These are phyloP conservation scores for Quillaja saponaria DNA, from an alignment of 306 rosid species.

Conservation along the genomic window DNA sequence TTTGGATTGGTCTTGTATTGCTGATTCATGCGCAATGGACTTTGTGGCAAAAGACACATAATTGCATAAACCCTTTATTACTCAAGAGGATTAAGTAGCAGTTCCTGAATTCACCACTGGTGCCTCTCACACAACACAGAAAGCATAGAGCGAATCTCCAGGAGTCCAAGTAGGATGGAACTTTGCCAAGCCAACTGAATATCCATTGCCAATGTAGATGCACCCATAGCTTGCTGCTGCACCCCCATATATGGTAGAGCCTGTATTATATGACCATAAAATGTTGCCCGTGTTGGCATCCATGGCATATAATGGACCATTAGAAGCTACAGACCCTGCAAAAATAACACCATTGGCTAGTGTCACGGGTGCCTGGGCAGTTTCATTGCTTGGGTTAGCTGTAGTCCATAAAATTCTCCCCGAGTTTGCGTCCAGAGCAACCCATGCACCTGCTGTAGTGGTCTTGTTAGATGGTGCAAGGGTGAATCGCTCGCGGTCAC, in stretches of 20 bases:
- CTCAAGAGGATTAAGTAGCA: too few species aligned
- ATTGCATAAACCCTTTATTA: too few species aligned
- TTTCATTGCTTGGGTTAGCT: constrained; percentile 32
- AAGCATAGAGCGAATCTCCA: constrained; percentile 58
- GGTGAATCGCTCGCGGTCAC: constrained; percentile 42
- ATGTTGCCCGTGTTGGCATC: constrained; percentile 42
- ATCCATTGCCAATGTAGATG: constrained; percentile 61
- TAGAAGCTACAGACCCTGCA: constrained; percentile 39
- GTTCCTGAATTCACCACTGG: too few species aligned
- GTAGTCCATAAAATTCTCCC: constrained; percentile 59
- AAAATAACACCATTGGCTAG: constrained; percentile 60
- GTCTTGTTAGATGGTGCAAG: constrained; percentile 43
- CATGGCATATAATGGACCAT: constrained; percentile 51
- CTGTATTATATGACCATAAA: constrained; percentile 48
- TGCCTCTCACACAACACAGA: too few species aligned
- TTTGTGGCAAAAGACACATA: too few species aligned
- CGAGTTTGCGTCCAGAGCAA: constrained; percentile 46
- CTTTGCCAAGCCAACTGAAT: constrained; percentile 42
- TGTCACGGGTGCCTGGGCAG: constrained; percentile 41
- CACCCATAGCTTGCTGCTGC: constrained; percentile 55
- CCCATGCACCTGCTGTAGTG: constrained; percentile 61
- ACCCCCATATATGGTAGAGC: constrained; percentile 55
- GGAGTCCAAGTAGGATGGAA: constrained; percentile 28
- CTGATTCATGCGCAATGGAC: constrained; percentile 4
- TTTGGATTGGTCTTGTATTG: background rate